These are phyloP conservation scores for Acanthamoeba culbertsoni DNA, from an alignment of 208 protist species.

Conservation along the genomic window DNA sequence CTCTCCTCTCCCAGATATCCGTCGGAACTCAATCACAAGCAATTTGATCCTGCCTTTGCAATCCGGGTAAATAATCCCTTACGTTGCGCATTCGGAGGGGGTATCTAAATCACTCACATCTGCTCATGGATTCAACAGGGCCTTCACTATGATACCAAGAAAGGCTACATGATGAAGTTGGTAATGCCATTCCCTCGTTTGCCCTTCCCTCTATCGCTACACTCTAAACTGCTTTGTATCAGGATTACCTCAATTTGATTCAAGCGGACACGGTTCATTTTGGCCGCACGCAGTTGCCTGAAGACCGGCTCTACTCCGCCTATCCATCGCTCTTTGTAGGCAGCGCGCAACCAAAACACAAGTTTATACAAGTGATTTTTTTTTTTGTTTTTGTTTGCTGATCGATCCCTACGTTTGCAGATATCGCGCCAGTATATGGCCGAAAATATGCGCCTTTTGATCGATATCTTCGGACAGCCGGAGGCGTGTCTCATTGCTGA, in stretches of 20 bases:
- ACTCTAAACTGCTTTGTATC: not conserved
- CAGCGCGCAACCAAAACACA: not conserved
- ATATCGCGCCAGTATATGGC: constrained; percentile 20
- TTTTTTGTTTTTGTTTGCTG: too few species aligned
- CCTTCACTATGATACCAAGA: constrained; percentile 65
- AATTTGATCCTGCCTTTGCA: constrained; percentile 18
- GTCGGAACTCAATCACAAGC: not conserved
- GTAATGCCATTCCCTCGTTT: not conserved
- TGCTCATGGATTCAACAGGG: constrained; percentile 1
- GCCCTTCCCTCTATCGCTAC: not conserved
- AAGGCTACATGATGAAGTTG: constrained; percentile 70
- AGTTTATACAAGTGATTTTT: not conserved
- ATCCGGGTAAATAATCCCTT: not conserved
- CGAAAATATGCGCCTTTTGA: constrained; percentile 59
- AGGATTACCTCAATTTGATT: constrained; percentile 68
- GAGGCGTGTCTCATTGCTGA: constrained; percentile 69
- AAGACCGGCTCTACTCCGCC: not conserved
- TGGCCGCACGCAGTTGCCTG: not conserved
- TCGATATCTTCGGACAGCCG: constrained; percentile 68
- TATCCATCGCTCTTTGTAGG: constrained; percentile 29
- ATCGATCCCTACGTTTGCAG: not conserved
- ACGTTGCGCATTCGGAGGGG: too few species aligned
- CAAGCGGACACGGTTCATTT: constrained; percentile 37
- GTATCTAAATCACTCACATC: too few species aligned
- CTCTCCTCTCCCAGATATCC: not conserved